Evolutionary conservation across 768 basidiomycete species (phyloP), one percentile per base, ranked within the genome.

Genomic region (Guyanaporus albipodus): DNA sequence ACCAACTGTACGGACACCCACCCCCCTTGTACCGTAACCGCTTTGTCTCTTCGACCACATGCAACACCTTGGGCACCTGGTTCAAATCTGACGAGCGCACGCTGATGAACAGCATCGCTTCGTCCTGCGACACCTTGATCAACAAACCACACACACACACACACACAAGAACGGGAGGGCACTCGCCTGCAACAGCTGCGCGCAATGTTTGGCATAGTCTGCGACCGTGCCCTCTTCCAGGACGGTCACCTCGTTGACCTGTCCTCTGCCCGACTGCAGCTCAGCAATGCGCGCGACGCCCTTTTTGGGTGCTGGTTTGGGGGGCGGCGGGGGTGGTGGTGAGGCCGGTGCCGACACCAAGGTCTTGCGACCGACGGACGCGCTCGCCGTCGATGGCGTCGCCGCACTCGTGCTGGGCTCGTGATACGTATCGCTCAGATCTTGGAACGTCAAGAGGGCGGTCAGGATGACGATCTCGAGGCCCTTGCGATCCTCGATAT

Each of bases 401-500:
- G 35, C n/a, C 46, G 49, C 42, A 52, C 33, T 52, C 47, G 38
- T 46, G 54, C 3, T 68, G 61, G 29, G 67, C 1, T 68, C 57
- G 53, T 81, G 78, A 47, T 78, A 73, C 14, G 62, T 60, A 41
- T 88, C 82, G 50, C 82, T 83, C 23, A 71, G 58, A 58, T 92
- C 90, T 49, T 82, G 79, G 62, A 92, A 88, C 1, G 87, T 87
- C 52, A 91, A 67, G 2, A 92, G 72, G 3, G 86, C 79, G 0
- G 82, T 84, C 38, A 92, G 69, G 29, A 91, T 77, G 41, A 87
- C 79, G 31, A 92, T 87, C 63, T 92, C 90, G 2, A 92, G 74
- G 4, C 90, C 88, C 62, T 92, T 92, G 26, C 87, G 77, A 57
- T 92, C 90, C 14, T 85, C 73, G 40, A 92, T 83, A 53, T 91